A percentile compares a stretch with the other conserved stretches of the same genome.
phyloP scores from a whole-genome alignment of 768 basidiomycete genomes.

The Galerina marginata region DNA sequence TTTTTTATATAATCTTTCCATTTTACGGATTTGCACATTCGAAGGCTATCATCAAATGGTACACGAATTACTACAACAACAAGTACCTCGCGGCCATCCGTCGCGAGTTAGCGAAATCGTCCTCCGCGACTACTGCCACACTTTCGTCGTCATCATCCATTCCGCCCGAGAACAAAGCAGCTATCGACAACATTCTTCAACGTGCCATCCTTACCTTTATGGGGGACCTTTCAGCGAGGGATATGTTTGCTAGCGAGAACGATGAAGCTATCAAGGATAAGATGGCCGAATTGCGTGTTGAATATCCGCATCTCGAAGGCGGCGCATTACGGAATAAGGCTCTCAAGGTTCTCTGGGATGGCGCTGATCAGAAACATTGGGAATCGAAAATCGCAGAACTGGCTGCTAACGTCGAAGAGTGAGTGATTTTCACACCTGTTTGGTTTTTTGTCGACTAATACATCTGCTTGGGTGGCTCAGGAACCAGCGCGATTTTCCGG shows the following conservation, averaged over 20 bases:
- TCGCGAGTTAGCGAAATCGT: too few species aligned
- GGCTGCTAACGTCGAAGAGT: background rate
- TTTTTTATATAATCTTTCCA: too few species aligned
- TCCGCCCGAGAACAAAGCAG: background rate
- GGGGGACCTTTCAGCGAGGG: background rate
- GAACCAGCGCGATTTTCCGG: slow-evolving; percentile 13
- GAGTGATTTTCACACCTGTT: background rate
- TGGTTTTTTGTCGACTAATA: background rate
- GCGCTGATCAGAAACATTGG: slow-evolving; percentile 2
- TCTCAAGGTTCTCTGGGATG: slow-evolving; percentile 7
- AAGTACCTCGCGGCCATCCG: too few species aligned
- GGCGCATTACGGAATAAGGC: slow-evolving; percentile 10
- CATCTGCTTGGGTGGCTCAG: background rate
- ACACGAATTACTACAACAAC: too few species aligned
- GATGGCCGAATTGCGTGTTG: slow-evolving; percentile 1
- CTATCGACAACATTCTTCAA: background rate
- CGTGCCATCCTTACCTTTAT: slow-evolving; percentile 10
- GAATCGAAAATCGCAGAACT: background rate
- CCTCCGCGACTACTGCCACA: too few species aligned
- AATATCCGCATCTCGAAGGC: slow-evolving; percentile 4
- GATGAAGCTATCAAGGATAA: slow-evolving; percentile 3
- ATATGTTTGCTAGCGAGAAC: slow-evolving; percentile 14
- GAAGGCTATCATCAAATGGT: too few species aligned
- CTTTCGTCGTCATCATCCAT: too few species aligned
- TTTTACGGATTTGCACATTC: too few species aligned